Base-by-base conservation (phyloP, 139 green algal species). In the Edaphochlamys debaryana region DNA sequence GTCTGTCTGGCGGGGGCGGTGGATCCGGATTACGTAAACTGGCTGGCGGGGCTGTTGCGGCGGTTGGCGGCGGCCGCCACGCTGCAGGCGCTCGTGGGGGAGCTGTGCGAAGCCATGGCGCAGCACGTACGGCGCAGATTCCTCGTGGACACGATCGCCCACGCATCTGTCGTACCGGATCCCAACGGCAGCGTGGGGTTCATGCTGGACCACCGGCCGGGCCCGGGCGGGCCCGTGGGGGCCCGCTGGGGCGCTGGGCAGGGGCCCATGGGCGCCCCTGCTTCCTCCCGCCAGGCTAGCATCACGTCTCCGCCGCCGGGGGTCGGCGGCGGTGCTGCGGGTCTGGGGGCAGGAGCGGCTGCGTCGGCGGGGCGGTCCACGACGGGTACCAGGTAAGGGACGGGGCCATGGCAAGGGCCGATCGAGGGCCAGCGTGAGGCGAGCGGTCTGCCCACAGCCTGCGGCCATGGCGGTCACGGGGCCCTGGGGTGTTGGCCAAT, bases 61-160 rank as follows among this genome's bases (percentile, higher is more conserved):
- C 75, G 75, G 75, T n/a, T 81, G 75, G 75, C 75, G 60, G 75
- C 41, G 17, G 41, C 40, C 0, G 75, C 60, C 20, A 81, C 75
- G 30, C 60, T 81, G 58, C 75, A 81, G 60, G 60, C 75, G 56
- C 41, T 81, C 17, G 62, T 81, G n/a, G 75, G 60, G 2, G 75
- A 81, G 75, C 62, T 81, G 62, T 81, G 75, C 30, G 75, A 81
- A 15, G 60, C 60, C 27, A 36, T 32, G n/a, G 41, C 75, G 19
- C 75, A 81, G 41, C 75, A 81, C 34, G n/a, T 81, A 1, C 75
- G 75, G 29, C 75, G 75, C 40, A 40, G 75, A 27, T 81, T 81
- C 75, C 41, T 81, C 25, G 30, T 81, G 60, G 75, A 81, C 41
- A 60, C 60, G 11, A 41, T 81, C 19, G 75, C 60, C 40, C 60